Percentiles rank a stretch among this genome's conserved stretches.
Evolutionary conservation across 106 monocot genomes (phyloP).

Genomic region (Dendrobium huoshanense): DNA sequence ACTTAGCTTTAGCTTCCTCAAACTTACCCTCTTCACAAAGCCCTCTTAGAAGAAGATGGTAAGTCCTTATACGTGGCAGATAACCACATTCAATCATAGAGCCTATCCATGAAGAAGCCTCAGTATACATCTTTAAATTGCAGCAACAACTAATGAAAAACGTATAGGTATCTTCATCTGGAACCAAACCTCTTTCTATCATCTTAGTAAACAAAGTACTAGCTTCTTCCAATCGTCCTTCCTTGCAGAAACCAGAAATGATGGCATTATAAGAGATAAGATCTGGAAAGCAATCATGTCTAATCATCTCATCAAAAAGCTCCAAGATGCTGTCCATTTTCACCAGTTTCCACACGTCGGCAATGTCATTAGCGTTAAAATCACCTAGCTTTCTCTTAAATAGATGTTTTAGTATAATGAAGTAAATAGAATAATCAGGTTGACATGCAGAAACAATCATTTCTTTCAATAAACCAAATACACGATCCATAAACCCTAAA

Average conservation of each 20-base stretch:
- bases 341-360: constrained; percentile 22
- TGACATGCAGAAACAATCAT: constrained; percentile 18
- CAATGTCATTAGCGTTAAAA: neutral
- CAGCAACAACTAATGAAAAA: constrained; percentile 21
- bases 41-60: constrained; percentile 23
- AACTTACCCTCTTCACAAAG: constrained; percentile 28
- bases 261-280: constrained; percentile 13
- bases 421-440: constrained; percentile 19
- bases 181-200: constrained; percentile 25
- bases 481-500: constrained; percentile 21
- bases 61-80: constrained; percentile 21
- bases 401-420: constrained; percentile 18
- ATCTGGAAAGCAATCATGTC: constrained; percentile 17
- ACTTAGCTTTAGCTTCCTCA: constrained; percentile 23
- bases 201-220: constrained; percentile 14
- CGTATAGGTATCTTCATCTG: constrained; percentile 18
- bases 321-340: constrained; percentile 15
- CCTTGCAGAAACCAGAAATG: constrained; percentile 29
- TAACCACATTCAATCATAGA: constrained; percentile 27
- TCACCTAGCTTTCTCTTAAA: constrained; percentile 7
- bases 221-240: constrained; percentile 26
- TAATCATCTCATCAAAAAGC: constrained; percentile 20
- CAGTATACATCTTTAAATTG: constrained; percentile 7
- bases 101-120: constrained; percentile 18
- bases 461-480: constrained; percentile 19